Evolutionary conservation across 140 eudicot genomes (phyloP).

Genomic region (Erigeron philadelphicus): DNA sequence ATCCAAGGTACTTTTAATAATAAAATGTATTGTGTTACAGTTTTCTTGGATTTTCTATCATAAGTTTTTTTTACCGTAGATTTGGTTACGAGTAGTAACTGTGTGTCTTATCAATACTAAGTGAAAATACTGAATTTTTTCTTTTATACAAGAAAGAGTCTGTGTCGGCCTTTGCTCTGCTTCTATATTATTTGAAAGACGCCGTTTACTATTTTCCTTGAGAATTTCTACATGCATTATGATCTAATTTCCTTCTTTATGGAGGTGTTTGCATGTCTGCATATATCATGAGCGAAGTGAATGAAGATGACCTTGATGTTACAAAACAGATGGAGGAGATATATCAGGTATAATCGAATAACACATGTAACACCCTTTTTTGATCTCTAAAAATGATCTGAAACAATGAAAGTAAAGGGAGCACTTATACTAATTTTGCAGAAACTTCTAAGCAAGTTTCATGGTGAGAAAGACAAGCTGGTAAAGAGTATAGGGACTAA

Average conservation of each 20-base stretch:
- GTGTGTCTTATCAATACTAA: too few relatives aligned
- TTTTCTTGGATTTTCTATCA: slow-evolving; percentile 1
- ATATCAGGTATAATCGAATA: slow-evolving; percentile 67
- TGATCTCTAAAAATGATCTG: background rate
- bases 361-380: background rate
- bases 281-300: slow-evolving; percentile 36
- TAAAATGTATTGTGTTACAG: background rate
- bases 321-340: slow-evolving; percentile 62
- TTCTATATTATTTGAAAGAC: background rate
- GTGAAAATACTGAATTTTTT: background rate
- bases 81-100: background rate
- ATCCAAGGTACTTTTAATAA: background rate
- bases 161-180: slow-evolving; percentile 1
- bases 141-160: background rate
- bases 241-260: slow-evolving; percentile 21
- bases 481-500: slow-evolving; percentile 19
- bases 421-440: slow-evolving; percentile 25
- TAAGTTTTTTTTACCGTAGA: background rate
- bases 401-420: background rate
- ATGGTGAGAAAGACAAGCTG: slow-evolving; percentile 54
- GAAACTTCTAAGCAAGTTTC: slow-evolving; percentile 52
- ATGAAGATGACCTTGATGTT: slow-evolving; percentile 37
- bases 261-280: slow-evolving; percentile 74
- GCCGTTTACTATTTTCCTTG: slow-evolving; percentile 7
- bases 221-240: background rate